These are phyloP conservation scores for Sequoiadendron giganteum DNA, from an alignment of 75 land plant genomes.

Conservation along the genomic window DNA sequence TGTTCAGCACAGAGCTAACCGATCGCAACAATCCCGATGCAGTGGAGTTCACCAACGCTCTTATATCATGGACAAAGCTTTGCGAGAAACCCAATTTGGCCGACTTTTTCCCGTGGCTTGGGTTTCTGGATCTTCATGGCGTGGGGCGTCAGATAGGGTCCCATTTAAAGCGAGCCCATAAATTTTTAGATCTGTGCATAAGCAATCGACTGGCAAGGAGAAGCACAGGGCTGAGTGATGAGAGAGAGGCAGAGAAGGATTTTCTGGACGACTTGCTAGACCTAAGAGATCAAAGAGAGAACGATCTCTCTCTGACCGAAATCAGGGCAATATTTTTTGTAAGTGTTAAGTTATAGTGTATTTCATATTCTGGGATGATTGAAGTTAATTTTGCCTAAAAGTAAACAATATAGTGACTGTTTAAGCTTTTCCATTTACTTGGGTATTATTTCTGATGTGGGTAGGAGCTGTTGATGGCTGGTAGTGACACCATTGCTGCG, in stretches of 20 bases:
- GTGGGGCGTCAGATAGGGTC: too few species aligned
- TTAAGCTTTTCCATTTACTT: neutral
- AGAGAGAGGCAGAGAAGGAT: neutral
- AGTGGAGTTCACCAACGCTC: too few species aligned
- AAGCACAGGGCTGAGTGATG: neutral
- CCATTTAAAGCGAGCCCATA: too few species aligned
- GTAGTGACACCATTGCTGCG: too few species aligned
- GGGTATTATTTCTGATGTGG: neutral
- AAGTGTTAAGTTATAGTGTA: neutral
- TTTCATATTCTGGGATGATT: neutral
- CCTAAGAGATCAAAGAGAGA: neutral
- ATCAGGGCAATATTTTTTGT: neutral
- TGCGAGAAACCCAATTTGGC: too few species aligned
- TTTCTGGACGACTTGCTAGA: neutral
- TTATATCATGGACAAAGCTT: too few species aligned
- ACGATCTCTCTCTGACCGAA: neutral
- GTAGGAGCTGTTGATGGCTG: neutral
- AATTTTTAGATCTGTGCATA: too few species aligned
- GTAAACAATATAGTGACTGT: neutral
- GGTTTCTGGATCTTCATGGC: too few species aligned
- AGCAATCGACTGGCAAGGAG: neutral
- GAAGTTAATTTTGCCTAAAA: neutral
- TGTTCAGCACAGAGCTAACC: neutral
- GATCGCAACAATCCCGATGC: neutral
- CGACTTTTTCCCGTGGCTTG: too few species aligned